Evolutionary conservation across 768 basidiomycete genomes (phyloP).

Genomic region (Galerina sulciceps): DNA sequence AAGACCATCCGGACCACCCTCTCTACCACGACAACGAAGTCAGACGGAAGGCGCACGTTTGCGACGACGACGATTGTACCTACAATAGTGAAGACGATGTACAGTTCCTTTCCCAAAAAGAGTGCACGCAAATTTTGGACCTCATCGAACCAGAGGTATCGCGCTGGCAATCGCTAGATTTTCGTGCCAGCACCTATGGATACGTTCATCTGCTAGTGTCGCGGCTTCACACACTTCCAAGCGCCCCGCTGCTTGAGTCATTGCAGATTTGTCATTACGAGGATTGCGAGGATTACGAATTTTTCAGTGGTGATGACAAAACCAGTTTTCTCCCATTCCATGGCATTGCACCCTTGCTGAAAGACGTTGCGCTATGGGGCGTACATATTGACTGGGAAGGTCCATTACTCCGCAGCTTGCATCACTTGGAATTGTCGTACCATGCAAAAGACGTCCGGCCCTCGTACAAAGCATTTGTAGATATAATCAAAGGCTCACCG

Average conservation of each 20-base stretch:
- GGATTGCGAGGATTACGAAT: constrained; percentile 44
- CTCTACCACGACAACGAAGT: constrained; percentile 25
- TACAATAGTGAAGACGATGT: constrained; percentile 12
- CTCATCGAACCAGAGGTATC: constrained; percentile 53
- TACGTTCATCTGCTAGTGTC: constrained; percentile 50
- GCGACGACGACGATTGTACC: constrained; percentile 16
- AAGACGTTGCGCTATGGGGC: constrained; percentile 60
- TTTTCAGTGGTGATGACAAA: constrained; percentile 43
- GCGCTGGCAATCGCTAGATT: constrained; percentile 56
- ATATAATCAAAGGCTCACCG: constrained; percentile 57
- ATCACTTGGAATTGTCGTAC: constrained; percentile 62
- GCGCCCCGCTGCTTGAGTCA: constrained; percentile 57
- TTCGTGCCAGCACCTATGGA: constrained; percentile 48
- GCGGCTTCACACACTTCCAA: constrained; percentile 43
- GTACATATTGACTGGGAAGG: constrained; percentile 71
- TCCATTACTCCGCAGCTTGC: constrained; percentile 48
- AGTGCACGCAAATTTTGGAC: constrained; percentile 41
- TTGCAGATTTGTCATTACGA: constrained; percentile 64
- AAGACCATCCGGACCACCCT: constrained; percentile 27
- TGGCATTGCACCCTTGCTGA: constrained; percentile 57
- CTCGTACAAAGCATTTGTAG: constrained; percentile 52
- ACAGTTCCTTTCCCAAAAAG: constrained; percentile 21
- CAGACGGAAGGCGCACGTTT: constrained; percentile 4
- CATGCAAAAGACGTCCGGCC: constrained; percentile 69
- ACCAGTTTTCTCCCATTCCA: constrained; percentile 54